Percentiles rank a stretch among this genome's conserved stretches.
Evolutionary conservation across 2,329 filamentous ascomycete species (phyloP).

Genomic region (Aspergillus glaucus): DNA sequence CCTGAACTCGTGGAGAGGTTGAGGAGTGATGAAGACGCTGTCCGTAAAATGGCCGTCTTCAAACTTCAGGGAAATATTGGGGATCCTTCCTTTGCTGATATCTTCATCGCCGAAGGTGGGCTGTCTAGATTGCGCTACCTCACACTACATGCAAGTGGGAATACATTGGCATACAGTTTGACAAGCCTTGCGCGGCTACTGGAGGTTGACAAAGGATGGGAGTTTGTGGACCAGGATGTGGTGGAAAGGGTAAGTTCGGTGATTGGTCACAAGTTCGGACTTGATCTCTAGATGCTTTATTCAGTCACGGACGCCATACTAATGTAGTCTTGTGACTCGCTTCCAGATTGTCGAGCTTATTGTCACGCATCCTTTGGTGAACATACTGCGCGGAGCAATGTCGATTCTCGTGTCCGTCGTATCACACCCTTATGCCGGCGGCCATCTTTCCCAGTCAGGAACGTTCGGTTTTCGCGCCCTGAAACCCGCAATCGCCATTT

Average conservation of each 20-base stretch:
- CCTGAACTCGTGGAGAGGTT: constrained; percentile 54
- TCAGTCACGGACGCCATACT: background rate
- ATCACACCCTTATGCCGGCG: constrained; percentile 65
- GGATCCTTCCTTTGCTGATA: constrained; percentile 91
- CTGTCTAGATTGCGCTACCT: constrained; percentile 73
- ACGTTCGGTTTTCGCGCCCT: constrained; percentile 83
- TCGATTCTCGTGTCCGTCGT: constrained; percentile 92
- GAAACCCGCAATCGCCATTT: constrained; percentile 82
- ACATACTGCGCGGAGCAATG: constrained; percentile 94
- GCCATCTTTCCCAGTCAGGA: constrained; percentile 48
- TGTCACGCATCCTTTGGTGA: constrained; percentile 91
- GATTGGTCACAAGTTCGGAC: background rate
- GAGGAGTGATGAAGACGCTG: constrained; percentile 69
- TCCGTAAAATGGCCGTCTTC: constrained; percentile 98
- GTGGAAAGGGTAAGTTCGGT: constrained; percentile 52
- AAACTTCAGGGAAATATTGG: constrained; percentile 93
- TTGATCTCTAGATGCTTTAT: background rate
- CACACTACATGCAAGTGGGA: constrained; percentile 78
- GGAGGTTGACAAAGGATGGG: constrained; percentile 98
- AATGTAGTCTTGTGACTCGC: constrained; percentile 4
- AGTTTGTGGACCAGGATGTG: constrained; percentile 50
- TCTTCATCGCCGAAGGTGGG: constrained; percentile 87
- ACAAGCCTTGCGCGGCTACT: constrained; percentile 81
- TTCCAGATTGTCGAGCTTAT: constrained; percentile 76
- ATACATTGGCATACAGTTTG: constrained; percentile 90